Conservation (phyloP, 1,284 basidiomycete species). For the Puccinia coronata region DNA sequence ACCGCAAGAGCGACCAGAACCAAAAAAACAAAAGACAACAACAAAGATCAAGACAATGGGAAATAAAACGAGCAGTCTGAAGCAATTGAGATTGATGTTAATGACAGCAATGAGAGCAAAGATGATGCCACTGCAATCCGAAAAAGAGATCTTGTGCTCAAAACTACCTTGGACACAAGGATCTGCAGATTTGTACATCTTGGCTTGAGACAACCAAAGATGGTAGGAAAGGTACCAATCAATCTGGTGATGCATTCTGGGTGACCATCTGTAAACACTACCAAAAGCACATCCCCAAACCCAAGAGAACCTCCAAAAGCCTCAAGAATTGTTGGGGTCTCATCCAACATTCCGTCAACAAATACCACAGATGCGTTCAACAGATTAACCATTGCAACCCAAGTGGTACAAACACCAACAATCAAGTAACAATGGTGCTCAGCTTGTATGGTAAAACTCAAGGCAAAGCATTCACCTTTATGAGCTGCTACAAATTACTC, state of each 20-base stretch:
- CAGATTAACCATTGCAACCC: background rate
- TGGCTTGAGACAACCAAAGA: background rate
- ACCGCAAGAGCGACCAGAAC: no score
- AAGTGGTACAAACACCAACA: background rate
- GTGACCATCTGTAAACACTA: background rate
- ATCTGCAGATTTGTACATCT: background rate
- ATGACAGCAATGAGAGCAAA: background rate
- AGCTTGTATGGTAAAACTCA: no score
- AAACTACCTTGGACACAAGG: background rate
- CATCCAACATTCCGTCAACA: background rate
- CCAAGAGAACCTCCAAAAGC: background rate
- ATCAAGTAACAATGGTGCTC: background rate
- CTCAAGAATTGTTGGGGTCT: background rate
- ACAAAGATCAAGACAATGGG: no score
- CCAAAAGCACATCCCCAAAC: background rate
- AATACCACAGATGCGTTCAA: background rate
- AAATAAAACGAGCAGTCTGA: no score
- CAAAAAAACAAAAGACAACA: no score
- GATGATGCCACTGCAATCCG: no score
- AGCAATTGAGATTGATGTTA: no score
- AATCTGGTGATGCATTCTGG: background rate
- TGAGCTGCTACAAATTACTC: no score
- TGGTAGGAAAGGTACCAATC: background rate
- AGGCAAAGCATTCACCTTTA: no score
- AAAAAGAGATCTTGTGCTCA: constrained; percentile 53